Base-by-base conservation (phyloP, 2,329 filamentous ascomycete genomes). In the Chalara sp. region DNA sequence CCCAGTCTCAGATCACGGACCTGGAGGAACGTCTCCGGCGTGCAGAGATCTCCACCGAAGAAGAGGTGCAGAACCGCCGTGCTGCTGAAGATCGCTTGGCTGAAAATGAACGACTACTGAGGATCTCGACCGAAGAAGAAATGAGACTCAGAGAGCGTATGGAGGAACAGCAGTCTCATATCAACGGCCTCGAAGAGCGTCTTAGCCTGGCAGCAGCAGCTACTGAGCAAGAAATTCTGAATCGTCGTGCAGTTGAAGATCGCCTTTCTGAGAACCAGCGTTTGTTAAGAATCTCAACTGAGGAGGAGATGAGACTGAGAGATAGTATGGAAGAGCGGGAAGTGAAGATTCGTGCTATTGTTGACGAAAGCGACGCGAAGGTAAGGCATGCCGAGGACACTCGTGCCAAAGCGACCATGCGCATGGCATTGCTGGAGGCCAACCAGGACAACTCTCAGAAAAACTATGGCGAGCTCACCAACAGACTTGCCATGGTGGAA, bases 101-200 rank as follows among this genome's bases (percentile, higher is more conserved):
- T 5, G 86, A 91, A 63, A 76, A 83, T n/a, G 84, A 90, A 66
- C 76, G 82, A 49, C 76, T 85, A 28, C 74, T 89, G 30, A 79
- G 81, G 52, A 77, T 83, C 55, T 79, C 85, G 5, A 80, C 85
- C n/a, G 84, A 89, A 62, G 85, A 90, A 63, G 84, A 87, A 56
- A 78, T 78, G 56, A 78, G 84, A 49, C 76, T 91, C 5, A 76
- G 83, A 30, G 79, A 85, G 53, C 75, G 79, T 31, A 70, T 86
- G 51, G 83, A 88, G 33, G 84, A 90, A 43, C 8, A 13, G 5
- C 41, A 43, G 30, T 13, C 41, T 12, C 28, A 43, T 2, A 46
- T 46, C 28, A 71, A 77, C 40, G 84, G 87, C 41, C 74, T 91
- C 1, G 85, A 90, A 63, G 82, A 81, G 40, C 81, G 82, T 63